Percentiles rank a stretch among this genome's conserved stretches.
phyloP scores from a whole-genome alignment of 2,329 filamentous ascomycete species.

The Colletotrichum acutatum region DNA sequence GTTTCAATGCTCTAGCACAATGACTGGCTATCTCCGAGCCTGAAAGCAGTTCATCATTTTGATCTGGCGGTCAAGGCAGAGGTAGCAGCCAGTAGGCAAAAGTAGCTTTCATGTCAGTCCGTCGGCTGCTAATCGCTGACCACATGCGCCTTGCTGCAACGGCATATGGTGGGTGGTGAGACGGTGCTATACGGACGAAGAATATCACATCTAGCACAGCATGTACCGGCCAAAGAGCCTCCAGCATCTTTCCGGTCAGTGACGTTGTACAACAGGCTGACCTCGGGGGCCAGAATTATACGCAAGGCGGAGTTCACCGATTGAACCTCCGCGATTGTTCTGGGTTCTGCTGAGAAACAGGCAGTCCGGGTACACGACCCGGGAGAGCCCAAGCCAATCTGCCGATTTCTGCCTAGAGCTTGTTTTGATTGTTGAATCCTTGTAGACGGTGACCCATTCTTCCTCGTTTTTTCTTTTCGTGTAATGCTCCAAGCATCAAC shows the following conservation, averaged over 20 bases:
- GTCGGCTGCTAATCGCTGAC: not conserved
- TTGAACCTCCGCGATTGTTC: not conserved
- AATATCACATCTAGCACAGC: not conserved
- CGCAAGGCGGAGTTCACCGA: not conserved
- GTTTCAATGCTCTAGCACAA: not conserved
- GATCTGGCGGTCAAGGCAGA: slow-evolving; percentile 24
- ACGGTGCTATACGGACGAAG: not conserved
- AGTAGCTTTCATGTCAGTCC: not conserved
- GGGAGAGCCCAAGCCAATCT: not conserved
- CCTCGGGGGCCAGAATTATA: slow-evolving; percentile 1
- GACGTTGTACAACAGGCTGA: not conserved
- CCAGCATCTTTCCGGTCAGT: not conserved
- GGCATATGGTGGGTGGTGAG: not conserved
- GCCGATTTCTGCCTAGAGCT: not conserved
- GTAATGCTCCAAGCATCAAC: not conserved
- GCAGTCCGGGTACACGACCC: not conserved
- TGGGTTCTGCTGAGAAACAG: not conserved
- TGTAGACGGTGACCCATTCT: not conserved
- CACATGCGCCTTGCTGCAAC: not conserved
- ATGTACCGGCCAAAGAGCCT: not conserved
- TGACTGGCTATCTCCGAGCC: not conserved
- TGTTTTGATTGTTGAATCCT: not conserved
- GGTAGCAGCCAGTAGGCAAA: not conserved
- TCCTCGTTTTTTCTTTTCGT: not conserved
- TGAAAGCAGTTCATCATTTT: not conserved